Percentiles rank a stretch among this genome's conserved stretches.
Evolutionary conservation across 768 basidiomycete species (phyloP).

Genomic region (Phlegmacium glaucopus): DNA sequence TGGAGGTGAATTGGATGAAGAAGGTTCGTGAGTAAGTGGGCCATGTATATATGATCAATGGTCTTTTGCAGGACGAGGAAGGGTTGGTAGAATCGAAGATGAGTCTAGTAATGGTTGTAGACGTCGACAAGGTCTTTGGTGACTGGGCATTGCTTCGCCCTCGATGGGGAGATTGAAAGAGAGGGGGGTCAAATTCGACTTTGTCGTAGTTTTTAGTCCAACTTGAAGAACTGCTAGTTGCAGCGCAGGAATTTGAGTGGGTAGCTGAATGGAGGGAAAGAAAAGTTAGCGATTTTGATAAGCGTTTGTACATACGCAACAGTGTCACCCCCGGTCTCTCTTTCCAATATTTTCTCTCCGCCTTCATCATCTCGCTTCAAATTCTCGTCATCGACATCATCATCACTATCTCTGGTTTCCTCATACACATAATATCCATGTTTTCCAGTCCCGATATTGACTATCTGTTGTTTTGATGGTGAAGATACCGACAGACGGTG

Average conservation of each 20-base stretch:
- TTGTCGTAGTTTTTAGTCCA: slow-evolving; percentile 22
- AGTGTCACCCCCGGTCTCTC: slow-evolving; percentile 30
- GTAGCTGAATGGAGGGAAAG: too few relatives aligned
- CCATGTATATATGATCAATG: neutral
- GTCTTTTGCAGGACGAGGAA: neutral
- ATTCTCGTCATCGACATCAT: slow-evolving; percentile 9
- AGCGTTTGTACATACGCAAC: slow-evolving; percentile 61
- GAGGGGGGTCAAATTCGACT: slow-evolving; percentile 14
- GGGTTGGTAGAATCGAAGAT: neutral
- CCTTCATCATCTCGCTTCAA: neutral
- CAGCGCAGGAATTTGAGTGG: too few relatives aligned
- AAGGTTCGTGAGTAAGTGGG: neutral
- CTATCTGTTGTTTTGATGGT: slow-evolving; percentile 3
- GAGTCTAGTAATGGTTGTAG: neutral
- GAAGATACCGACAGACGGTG: neutral
- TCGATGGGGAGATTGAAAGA: neutral
- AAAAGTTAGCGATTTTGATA: neutral
- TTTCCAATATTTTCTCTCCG: slow-evolving; percentile 9
- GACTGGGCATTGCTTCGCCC: neutral
- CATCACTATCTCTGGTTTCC: slow-evolving; percentile 22
- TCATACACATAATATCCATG: slow-evolving; percentile 24
- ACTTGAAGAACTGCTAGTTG: slow-evolving; percentile 5
- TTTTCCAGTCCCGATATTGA: slow-evolving; percentile 18
- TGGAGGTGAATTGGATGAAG: neutral
- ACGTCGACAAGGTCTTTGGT: neutral